Base-by-base conservation (phyloP, 2,329 filamentous ascomycete genomes). In the Fusarium sacchari region DNA sequence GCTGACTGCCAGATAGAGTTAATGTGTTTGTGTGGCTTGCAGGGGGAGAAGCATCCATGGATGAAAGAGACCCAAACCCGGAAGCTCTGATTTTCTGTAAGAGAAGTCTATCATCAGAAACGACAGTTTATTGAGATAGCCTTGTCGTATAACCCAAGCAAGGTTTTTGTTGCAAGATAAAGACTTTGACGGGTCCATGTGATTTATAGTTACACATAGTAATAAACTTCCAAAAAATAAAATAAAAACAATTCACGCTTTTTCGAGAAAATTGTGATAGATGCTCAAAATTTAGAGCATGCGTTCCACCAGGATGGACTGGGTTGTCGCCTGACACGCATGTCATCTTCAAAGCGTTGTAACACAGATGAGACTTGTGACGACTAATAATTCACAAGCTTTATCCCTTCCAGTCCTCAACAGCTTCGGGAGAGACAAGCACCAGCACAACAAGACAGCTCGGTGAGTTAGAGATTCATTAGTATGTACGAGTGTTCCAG, bases 401-500 rank as follows among this genome's bases (percentile, higher is more conserved):
- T 64, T 46, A 56, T 60, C 59, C 64, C 59, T 63, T 43, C n/a
- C 36, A 46, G 60, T 49, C 30, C 63, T 52, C 62, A 62, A 75
- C 73, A 71, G 40, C 63, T 69, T 63, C 60, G 63, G 46, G 58
- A 53, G 55, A 57, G 60, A 70, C 62, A 67, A 49, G 50, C 14
- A 43, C 42, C 60, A 43, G 30, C 56, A 60, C 60, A 73, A 74
- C 58, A 64, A 76, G 64, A 70, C 28, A 60, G 63, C 69, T 76
- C 67, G 76, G 71, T 77, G 75, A 78, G 76, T 71, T 77, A 76
- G 69, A 64, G 56, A 66, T 37, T 37, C 50, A 37, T 40, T 53
- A 57, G 46, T 62, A 20, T 22, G 46, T 62, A 20, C 24, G 67
- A 65, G 59, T 67, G 50, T 55, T 58, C 28, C 56, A 77, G 67